Evolutionary conservation across 192 early-diverging fungal genomes (phyloP).

Genomic region (Backusella luteola): DNA sequence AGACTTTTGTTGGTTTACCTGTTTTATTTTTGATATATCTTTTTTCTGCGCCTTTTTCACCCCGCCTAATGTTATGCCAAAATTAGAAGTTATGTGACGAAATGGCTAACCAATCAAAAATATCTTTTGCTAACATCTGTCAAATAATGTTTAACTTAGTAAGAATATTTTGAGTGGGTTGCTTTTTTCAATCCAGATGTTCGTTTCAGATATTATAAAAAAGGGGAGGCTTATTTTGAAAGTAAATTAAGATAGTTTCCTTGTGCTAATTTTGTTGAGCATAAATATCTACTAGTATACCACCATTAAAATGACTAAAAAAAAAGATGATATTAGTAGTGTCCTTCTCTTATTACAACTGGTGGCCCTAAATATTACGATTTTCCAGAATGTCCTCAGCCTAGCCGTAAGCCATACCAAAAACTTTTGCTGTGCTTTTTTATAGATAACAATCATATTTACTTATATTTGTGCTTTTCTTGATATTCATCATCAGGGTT

Average conservation of each 20-base stretch:
- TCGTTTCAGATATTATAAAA: not conserved
- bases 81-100: constrained; percentile 3
- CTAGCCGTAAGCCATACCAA: not conserved
- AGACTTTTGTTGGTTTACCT: not conserved
- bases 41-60: not conserved
- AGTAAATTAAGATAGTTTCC: too few species aligned
- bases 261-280: too few species aligned
- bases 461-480: not conserved
- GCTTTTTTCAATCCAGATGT: not conserved
- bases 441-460: not conserved
- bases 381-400: not conserved
- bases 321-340: not conserved
- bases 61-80: not conserved
- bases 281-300: too few species aligned
- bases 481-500: not conserved
- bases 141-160: not conserved
- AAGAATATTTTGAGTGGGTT: not conserved
- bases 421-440: not conserved
- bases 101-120: not conserved
- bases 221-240: too few species aligned
- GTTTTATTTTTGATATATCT: not conserved
- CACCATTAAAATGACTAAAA: too few species aligned
- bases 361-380: not conserved
- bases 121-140: not conserved
- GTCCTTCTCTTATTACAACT: not conserved